Base-by-base conservation (phyloP, 2,329 filamentous ascomycete genomes). In the Fusarium sublunatum region DNA sequence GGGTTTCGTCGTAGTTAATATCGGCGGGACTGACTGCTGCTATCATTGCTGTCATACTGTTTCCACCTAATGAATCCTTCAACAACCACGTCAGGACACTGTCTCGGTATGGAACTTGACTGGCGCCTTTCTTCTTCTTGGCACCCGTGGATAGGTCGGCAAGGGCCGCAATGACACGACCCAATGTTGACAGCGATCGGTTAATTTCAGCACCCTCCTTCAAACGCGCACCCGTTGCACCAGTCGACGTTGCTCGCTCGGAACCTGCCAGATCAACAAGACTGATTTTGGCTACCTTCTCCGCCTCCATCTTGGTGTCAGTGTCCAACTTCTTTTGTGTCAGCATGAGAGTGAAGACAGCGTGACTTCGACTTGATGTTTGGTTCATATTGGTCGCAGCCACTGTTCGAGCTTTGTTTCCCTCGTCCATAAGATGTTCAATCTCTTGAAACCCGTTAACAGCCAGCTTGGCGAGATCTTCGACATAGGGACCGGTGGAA, bases 371-470 rank as follows among this genome's bases (percentile, higher is more conserved):
- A 85, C 93, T 97, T 58, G 93, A 97, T 0, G 96, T 99, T 78
- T 98, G 95, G 82, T 99, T 99, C 95, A 99, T 99, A 84, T 98
- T 99, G 35, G 95, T 99, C 7, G 95, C 95, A 4, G 95, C 95
- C 35, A 99, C 95, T 1, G 95, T 99, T 82, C 95, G 86, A 31
- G 95, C 95, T 79, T 99, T 99, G 82, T 99, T 99, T 72, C 95
- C 95, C 78, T 98, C 94, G 74, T 99, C 95, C 95, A 99, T 99
- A 71, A 99, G 81, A 74, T 97, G 89, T 73, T 99, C 95, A 67
- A 99, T 98, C 75, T 99, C 96, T 51, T 90, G 84, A 75, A 99
- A 98, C 58, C 92, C 94, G 68, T 92, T 88, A 36, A 99, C 95
- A 2, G 95, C 92, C 58, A 99, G 81, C 76, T 99, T 98, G 61